Base-by-base conservation (phyloP, 2,329 filamentous ascomycete species). In the Apiospora arundinis region DNA sequence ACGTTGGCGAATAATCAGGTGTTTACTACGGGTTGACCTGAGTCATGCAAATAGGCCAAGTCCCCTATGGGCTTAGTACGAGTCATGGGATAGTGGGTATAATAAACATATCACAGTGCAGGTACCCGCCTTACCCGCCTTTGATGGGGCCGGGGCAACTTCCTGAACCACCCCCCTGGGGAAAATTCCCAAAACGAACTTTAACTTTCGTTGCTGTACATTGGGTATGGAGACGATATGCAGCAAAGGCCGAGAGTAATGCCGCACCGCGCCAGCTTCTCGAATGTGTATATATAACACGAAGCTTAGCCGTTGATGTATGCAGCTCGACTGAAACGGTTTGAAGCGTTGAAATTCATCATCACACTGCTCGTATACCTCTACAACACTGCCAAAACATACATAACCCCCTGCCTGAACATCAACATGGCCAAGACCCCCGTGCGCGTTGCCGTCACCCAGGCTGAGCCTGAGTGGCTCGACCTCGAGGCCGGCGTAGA, bases 381-480 rank as follows among this genome's bases (percentile, higher is more conserved):
- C 25, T n/a, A 49, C 48, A 25, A 9, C 48, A 49, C 48, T 49
- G 12, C 48, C 48, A 25, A 25, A 23, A 14, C 23, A 46, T 21
- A n/a, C n/a, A 45, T 14, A 42, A 42, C 4, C 40, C 40, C 42
- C 42, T 45, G 12, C 42, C 2, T 16, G 2, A 45, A 16, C 42
- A 45, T 45, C 42, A 63, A 63, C 2, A 63, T 63, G 56, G 11
- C 56, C 32, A 63, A 63, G 3, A 63, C 56, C 1, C 18, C 32
- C 18, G 18, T 80, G 69, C 75, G 76, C 71, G 82, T 85, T 25
- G 85, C 83, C n/a, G 84, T 85, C n/a, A 81, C 83, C 0, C 87
- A 90, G 74, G 83, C 85, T 11, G 88, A 90, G 75, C 87, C 87
- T 0, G 82, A 80, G 12, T 90, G 86, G 86, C 80, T 89, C 4